Evolutionary conservation across 305 asterid species (phyloP).

Genomic region (Rubia balearica): DNA sequence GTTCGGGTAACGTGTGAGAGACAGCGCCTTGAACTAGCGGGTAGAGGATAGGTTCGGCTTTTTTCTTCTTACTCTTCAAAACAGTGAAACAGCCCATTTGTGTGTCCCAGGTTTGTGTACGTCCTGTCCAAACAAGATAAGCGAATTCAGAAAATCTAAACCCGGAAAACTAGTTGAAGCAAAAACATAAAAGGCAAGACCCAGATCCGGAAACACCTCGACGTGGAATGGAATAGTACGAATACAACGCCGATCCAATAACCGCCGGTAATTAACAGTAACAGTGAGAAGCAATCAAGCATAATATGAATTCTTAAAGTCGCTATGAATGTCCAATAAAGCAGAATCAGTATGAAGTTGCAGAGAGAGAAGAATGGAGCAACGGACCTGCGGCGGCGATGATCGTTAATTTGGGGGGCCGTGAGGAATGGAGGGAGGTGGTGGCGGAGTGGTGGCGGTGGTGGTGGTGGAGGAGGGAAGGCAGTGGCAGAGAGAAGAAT

Average conservation of each 20-base stretch:
- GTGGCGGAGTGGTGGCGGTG: not conserved
- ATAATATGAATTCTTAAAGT: no score
- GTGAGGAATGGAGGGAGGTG: slow-evolving; percentile 19
- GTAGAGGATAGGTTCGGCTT: slow-evolving; percentile 38
- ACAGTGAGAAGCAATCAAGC: no score
- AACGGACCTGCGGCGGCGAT: slow-evolving; percentile 24
- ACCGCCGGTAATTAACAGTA: no score
- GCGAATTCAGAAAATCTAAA: not conserved
- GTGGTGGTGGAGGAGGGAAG: not conserved
- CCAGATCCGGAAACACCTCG: slow-evolving; percentile 6
- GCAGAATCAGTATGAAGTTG: not conserved
- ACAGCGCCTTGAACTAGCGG: slow-evolving; percentile 38
- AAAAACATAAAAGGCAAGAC: not conserved
- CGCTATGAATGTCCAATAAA: no score
- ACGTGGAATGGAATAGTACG: not conserved
- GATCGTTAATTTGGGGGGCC: not conserved
- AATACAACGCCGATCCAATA: no score
- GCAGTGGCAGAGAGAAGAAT: not conserved
- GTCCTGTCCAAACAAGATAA: slow-evolving; percentile 26
- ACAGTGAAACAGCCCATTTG: slow-evolving; percentile 86
- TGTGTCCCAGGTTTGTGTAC: slow-evolving; percentile 25
- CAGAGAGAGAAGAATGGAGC: slow-evolving; percentile 19
- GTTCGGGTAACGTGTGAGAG: slow-evolving; percentile 76
- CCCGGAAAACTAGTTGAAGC: not conserved
- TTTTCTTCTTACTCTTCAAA: slow-evolving; percentile 69